These are phyloP conservation scores for Rhizopogon roseolus DNA, from an alignment of 768 basidiomycete species.

Conservation along the genomic window DNA sequence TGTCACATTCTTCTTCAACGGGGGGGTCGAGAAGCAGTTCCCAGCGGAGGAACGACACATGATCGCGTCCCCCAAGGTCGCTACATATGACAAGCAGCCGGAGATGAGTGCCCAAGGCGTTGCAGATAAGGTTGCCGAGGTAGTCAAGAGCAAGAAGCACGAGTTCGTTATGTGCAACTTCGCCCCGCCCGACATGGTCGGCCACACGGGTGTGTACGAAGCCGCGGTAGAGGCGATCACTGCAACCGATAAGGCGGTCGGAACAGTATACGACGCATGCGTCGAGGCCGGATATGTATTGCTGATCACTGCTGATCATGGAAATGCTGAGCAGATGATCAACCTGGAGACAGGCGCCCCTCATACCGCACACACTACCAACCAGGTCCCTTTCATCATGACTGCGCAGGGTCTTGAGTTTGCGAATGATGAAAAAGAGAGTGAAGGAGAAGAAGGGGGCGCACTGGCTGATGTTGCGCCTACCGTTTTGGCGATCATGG, in stretches of 20 bases:
- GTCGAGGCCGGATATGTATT: slow-evolving; percentile 83
- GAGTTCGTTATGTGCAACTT: slow-evolving; percentile 99
- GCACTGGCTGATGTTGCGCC: slow-evolving; percentile 90
- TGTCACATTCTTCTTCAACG: slow-evolving; percentile 98
- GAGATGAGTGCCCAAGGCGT: slow-evolving; percentile 87
- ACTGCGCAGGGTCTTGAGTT: slow-evolving; percentile 61
- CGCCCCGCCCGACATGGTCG: slow-evolving; percentile 97
- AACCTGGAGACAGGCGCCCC: slow-evolving; percentile 80
- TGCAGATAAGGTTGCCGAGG: slow-evolving; percentile 88
- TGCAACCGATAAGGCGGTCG: slow-evolving; percentile 87
- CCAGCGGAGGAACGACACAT: slow-evolving; percentile 75
- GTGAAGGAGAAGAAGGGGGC: slow-evolving; percentile 56
- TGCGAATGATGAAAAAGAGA: slow-evolving; percentile 42
- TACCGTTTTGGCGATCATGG: slow-evolving; percentile 77
- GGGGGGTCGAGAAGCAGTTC: slow-evolving; percentile 92
- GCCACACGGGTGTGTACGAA: slow-evolving; percentile 89
- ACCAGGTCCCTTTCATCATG: slow-evolving; percentile 86
- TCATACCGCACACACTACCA: slow-evolving; percentile 90
- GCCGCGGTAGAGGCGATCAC: slow-evolving; percentile 87
- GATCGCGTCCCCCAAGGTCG: slow-evolving; percentile 90
- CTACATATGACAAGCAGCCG: slow-evolving; percentile 90
- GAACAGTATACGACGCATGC: slow-evolving; percentile 81
- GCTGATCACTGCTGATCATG: slow-evolving; percentile 89
- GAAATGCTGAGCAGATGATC: slow-evolving; percentile 94
- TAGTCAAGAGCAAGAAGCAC: slow-evolving; percentile 61